Base-by-base conservation (phyloP, 148 eudicot species). In the Persicaria tinctoria region DNA sequence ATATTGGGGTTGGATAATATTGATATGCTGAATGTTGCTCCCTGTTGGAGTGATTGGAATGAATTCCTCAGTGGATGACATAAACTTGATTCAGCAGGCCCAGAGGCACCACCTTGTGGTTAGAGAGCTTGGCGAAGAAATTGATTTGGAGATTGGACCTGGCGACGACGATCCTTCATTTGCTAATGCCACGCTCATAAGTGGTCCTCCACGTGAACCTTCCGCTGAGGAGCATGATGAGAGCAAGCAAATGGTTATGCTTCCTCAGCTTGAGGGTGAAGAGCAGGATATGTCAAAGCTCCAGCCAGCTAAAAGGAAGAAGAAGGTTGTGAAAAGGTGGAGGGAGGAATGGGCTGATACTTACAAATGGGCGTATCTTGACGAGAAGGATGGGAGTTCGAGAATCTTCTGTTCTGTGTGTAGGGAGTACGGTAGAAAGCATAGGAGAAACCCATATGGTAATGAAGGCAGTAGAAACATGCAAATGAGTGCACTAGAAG, bases 281-380 rank as follows among this genome's bases (percentile, higher is more conserved):
- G 92, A 86, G 76, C 99, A 87, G 73, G 97, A 90, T 50, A 72
- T 90, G 84, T 89, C 85, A 2, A 90, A 85, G 84, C 51, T 84
- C 68, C 99, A 92, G 46, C 83, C 88, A 4, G 77, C 73, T 13
- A 95, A 95, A 78, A 90, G 92, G 87, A 95, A 95, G 82, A 95
- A 95, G 81, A 95, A 92, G 77, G 99, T 95, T 78, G 97, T 95
- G 59, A 95, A 95, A 81, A 84, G 97, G 80, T 95, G 99, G 99
- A 89, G 99, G 78, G 99, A 90, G 78, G 99, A 95, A 78, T 95
- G 99, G 99, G 99, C 97, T 14, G 99, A 95, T 83, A 95, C 99
- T 6, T 95, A 95, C 76, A 92, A 95, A 82, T 95, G 99, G 99
- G 97, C 99, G 1, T 95, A 92, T 84, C 97, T 95, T 63, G 99